Base-by-base conservation (phyloP, 306 rosid species). In the Prunus padus region DNA sequence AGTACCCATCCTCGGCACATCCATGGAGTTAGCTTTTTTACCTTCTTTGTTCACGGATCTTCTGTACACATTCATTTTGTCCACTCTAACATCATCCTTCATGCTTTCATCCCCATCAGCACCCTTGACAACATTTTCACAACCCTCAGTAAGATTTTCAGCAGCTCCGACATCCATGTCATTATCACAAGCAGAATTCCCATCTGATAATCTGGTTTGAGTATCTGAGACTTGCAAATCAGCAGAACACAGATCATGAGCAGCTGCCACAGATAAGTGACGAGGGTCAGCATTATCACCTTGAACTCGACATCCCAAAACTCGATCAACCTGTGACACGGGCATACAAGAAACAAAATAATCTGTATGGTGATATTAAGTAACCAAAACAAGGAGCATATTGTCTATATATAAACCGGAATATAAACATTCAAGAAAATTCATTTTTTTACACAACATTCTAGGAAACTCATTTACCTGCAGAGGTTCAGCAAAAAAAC, bases 281-380 rank as follows among this genome's bases (percentile, higher is more conserved):
- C 52, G 81, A 54, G 82, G 79, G 67, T 81, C 78, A 49, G 49
- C 73, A 70, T 80, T 72, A 73, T 83, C 82, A 68, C 86, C 91
- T 40, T 77, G 88, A 83, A 90, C 79, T 79, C 96, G 97, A 82
- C 99, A 96, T 60, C 99, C 99, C 76, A 96, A 81, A 81, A 96
- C 91, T 68, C 96, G 94, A 83, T 92, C 99, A 73, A 96, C 97
- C 99, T 96, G 88, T 72, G 30, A 85, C 79, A 55, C 26, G 66
- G 72, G 77, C 47, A 79, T 8, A 66, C 22, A 76, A 71, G 81
- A 37, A 69, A 73, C 54, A 20, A 45, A 69, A 51, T 28, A 82
- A 72, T 70, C 68, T 79, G 80, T 77, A 69, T 30, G 64, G 70
- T 52, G 55, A 77, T 72, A 56, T 67, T 28, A 28, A 73, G 30